Percentiles rank a stretch among this genome's conserved stretches.
These are phyloP conservation scores for Daldinia bambusicola DNA, from an alignment of 495 filamentous ascomycete species.

Conservation along the genomic window DNA sequence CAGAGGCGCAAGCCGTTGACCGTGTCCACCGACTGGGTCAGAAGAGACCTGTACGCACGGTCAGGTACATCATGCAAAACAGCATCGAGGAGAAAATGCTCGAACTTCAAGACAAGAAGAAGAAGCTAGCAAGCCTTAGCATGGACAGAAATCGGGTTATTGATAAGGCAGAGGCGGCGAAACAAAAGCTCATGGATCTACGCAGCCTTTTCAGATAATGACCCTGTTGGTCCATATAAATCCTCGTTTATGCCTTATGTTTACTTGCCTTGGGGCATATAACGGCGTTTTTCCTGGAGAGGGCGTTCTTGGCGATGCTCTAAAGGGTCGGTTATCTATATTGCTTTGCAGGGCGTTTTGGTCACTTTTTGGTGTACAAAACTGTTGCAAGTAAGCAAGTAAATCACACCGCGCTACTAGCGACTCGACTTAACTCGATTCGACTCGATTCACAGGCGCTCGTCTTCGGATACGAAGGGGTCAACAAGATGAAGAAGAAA, in stretches of 20 bases:
- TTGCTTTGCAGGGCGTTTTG: constrained; percentile 38
- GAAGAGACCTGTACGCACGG: constrained; percentile 80
- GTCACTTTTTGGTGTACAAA: constrained; percentile 5
- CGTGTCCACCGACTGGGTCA: constrained; percentile 94
- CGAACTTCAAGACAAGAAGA: constrained; percentile 88
- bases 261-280: not conserved
- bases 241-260: not conserved
- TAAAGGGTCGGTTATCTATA: not conserved
- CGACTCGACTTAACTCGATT: not conserved
- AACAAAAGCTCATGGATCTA: constrained; percentile 81
- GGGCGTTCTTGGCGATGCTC: not conserved
- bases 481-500: constrained; percentile 14
- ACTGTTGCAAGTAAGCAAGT: not conserved
- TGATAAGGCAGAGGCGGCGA: constrained; percentile 78
- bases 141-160: constrained; percentile 70
- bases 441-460: not conserved
- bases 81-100: constrained; percentile 97
- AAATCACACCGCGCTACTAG: constrained; percentile 2
- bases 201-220: constrained; percentile 79
- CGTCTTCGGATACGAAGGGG: constrained; percentile 1
- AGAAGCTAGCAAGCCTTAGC: constrained; percentile 83
- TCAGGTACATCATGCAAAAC: constrained; percentile 84
- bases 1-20: constrained; percentile 93
- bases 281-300: constrained; percentile 3
- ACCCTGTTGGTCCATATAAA: not conserved